These are phyloP conservation scores for Spathaspora passalidarum DNA, from an alignment of 805 yeast species.

Conservation along the genomic window DNA sequence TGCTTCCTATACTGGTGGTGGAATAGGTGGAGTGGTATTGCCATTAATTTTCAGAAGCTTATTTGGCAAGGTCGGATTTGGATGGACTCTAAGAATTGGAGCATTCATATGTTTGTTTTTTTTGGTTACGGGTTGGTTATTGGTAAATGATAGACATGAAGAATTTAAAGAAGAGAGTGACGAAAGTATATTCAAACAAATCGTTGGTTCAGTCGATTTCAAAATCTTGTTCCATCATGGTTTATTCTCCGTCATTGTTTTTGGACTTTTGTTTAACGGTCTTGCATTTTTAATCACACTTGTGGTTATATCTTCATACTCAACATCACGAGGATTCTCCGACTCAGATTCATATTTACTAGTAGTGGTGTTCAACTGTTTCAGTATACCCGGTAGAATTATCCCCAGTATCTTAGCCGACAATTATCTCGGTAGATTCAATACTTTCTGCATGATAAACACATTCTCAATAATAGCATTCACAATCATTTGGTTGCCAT, in stretches of 20 bases:
- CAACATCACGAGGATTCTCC: constrained; percentile 21
- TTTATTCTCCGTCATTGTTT: constrained; percentile 20
- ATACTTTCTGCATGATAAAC: constrained; percentile 17
- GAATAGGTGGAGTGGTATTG: constrained; percentile 26
- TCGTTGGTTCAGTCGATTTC: constrained; percentile 21
- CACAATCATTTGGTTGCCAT: constrained; percentile 22
- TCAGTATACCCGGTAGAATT: constrained; percentile 26
- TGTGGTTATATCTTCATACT: constrained; percentile 23
- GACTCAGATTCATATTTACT: constrained; percentile 17
- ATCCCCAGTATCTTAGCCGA: constrained; percentile 25
- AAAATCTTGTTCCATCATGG: constrained; percentile 20
- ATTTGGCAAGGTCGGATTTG: constrained; percentile 26
- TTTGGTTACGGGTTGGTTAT: constrained; percentile 12
- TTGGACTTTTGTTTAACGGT: constrained; percentile 26
- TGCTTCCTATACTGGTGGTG: constrained; percentile 27
- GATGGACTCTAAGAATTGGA: constrained; percentile 27
- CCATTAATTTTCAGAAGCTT: constrained; percentile 26
- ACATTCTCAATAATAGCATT: constrained; percentile 16
- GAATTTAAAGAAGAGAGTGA: constrained; percentile 9
- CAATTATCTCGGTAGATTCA: constrained; percentile 21
- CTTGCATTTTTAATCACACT: constrained; percentile 24
- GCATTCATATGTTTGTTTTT: constrained; percentile 20
- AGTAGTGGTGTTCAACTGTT: constrained; percentile 21
- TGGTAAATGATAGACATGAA: constrained; percentile 19
- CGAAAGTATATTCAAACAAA: constrained; percentile 11